Percentiles rank a stretch among this genome's conserved stretches.
phyloP scores from a whole-genome alignment of 192 early-diverging fungal genomes.

The Phlyctochytrium bullatum region DNA sequence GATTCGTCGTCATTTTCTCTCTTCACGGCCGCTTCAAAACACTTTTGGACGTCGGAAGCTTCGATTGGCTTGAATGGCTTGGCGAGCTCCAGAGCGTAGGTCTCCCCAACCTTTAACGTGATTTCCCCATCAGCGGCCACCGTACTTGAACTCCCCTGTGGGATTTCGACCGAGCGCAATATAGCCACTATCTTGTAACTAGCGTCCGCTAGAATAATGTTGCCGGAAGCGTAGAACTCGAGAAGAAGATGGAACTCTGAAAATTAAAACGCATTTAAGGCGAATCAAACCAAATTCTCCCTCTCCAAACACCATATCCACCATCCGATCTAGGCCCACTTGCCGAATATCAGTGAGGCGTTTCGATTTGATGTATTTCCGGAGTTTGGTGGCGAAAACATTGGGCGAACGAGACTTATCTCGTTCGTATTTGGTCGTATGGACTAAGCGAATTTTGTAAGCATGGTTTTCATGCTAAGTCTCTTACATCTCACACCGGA shows the following conservation, averaged over 20 bases:
- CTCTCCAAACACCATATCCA: slow-evolving; percentile 91
- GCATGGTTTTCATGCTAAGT: neutral
- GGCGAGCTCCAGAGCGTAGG: slow-evolving; percentile 64
- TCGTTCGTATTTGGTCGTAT: slow-evolving; percentile 84
- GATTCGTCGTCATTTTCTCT: neutral
- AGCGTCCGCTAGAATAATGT: slow-evolving; percentile 92
- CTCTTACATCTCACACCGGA: slow-evolving; percentile 73
- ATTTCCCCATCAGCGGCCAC: slow-evolving; percentile 30
- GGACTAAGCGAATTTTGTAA: slow-evolving; percentile 40
- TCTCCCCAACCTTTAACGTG: slow-evolving; percentile 77
- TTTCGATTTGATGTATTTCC: slow-evolving; percentile 86
- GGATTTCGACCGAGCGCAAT: slow-evolving; percentile 79
- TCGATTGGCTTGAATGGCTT: slow-evolving; percentile 57
- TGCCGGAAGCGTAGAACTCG: slow-evolving; percentile 69
- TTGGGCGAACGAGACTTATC: slow-evolving; percentile 87
- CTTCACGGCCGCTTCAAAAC: slow-evolving; percentile 54
- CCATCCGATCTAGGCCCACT: slow-evolving; percentile 85
- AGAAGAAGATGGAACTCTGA: slow-evolving; percentile 56
- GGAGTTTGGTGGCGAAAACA: slow-evolving; percentile 84
- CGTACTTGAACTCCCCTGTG: slow-evolving; percentile 53
- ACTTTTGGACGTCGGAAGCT: slow-evolving; percentile 41
- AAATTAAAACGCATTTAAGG: slow-evolving; percentile 34
- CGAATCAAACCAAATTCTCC: slow-evolving; percentile 30
- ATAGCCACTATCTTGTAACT: slow-evolving; percentile 81
- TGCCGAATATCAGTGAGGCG: slow-evolving; percentile 77